Conservation (phyloP, 306 rosid genomes). For the Leucaena leucocephala region DNA sequence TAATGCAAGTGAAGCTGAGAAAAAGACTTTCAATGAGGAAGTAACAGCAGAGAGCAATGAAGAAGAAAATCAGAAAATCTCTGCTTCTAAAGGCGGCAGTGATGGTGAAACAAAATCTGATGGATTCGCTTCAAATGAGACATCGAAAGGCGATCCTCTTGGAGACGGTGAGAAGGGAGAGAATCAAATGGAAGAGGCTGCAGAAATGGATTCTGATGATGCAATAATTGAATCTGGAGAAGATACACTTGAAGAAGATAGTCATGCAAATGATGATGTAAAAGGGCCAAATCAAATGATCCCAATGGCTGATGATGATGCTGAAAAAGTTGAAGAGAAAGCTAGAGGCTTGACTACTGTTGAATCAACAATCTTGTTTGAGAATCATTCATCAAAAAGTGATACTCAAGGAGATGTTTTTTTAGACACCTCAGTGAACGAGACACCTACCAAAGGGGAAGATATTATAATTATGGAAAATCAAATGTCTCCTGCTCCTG, state of each 20-base stretch:
- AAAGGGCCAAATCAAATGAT: conserved; percentile 42
- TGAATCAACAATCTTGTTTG: conserved; percentile 27
- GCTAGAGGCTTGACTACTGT: conserved; percentile 28
- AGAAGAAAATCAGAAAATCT: not conserved
- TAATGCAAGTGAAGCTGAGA: conserved; percentile 39
- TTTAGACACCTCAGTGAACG: too few relatives aligned
- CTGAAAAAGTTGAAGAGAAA: conserved; percentile 38
- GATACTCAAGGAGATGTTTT: conserved; percentile 27
- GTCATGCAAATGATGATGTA: conserved; percentile 24
- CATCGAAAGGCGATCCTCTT: conserved; percentile 29
- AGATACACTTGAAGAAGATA: conserved; percentile 33
- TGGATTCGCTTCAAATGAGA: conserved; percentile 3
- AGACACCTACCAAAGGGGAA: too few relatives aligned
- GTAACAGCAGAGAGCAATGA: not conserved
- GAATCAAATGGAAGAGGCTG: conserved; percentile 39
- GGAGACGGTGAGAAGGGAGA: conserved; percentile 42
- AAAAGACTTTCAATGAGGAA: conserved; percentile 15
- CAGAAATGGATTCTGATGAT: conserved; percentile 32
- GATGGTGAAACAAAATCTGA: conserved; percentile 12
- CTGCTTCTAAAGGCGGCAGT: not conserved
- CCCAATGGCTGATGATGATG: conserved; percentile 39
- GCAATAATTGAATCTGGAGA: conserved; percentile 44
- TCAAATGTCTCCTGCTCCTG: too few relatives aligned
- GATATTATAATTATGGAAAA: too few relatives aligned
- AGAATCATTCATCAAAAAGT: not conserved